Conservation (phyloP, 1,139 yeast species). For the Kodamaea sp. region DNA sequence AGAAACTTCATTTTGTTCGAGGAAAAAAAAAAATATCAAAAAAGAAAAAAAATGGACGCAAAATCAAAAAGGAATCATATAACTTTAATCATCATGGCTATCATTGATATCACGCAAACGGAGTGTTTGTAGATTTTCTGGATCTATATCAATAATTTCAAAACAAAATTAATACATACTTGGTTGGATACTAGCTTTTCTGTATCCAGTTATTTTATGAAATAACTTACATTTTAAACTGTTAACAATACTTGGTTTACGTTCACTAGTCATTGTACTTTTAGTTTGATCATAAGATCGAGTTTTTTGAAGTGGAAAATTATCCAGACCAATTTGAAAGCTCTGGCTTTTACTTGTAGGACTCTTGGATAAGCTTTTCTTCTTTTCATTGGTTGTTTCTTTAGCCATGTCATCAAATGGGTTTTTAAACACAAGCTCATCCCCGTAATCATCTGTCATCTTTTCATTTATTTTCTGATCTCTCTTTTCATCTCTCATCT, state of each 20-base stretch:
- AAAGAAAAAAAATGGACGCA: not conserved
- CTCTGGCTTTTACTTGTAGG: constrained; percentile 2
- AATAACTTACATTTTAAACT: constrained; percentile 17
- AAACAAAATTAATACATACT: constrained; percentile 35
- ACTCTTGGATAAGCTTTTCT: constrained; percentile 1
- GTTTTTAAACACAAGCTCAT: constrained; percentile 8
- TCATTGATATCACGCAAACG: not conserved
- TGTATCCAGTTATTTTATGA: constrained; percentile 14
- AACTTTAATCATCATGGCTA: no score
- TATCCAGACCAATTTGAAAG: not conserved
- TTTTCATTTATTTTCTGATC: not conserved
- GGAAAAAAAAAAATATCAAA: not conserved
- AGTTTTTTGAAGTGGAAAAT: constrained; percentile 16
- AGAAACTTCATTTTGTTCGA: constrained; percentile 1
- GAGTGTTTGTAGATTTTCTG: not conserved
- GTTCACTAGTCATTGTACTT: constrained; percentile 28
- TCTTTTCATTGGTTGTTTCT: constrained; percentile 1
- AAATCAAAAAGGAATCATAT: not conserved
- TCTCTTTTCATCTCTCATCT: constrained; percentile 3
- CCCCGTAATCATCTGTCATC: constrained; percentile 6
- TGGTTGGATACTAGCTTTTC: constrained; percentile 30
- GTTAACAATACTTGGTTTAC: constrained; percentile 9
- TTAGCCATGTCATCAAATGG: constrained; percentile 5
- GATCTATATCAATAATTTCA: constrained; percentile 1
- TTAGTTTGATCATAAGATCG: constrained; percentile 40